Conservation (phyloP, 805 yeast species). For the Lipomyces orientalis region DNA sequence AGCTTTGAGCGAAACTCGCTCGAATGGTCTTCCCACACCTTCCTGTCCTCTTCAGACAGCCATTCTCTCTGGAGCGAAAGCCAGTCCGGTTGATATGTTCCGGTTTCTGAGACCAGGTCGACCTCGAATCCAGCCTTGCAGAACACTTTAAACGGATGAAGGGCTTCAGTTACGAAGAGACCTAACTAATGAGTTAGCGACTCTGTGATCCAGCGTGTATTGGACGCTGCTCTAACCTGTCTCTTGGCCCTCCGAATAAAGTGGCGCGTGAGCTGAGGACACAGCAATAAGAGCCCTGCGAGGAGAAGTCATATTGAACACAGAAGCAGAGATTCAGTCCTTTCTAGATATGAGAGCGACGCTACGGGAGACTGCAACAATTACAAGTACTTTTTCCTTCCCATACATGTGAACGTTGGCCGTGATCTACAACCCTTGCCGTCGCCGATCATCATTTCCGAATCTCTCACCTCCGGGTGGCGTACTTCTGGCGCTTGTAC, state of each 20-base stretch:
- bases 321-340: too few species aligned
- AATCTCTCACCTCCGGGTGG: too few species aligned
- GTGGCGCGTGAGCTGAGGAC: constrained; percentile 40
- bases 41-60: constrained; percentile 13
- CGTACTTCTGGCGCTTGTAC: too few species aligned
- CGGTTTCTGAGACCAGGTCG: constrained; percentile 59
- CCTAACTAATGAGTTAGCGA: constrained; percentile 39
- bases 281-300: constrained; percentile 13
- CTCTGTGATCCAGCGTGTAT: background rate
- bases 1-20: background rate
- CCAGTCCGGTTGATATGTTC: constrained; percentile 61
- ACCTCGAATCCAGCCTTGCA: constrained; percentile 57
- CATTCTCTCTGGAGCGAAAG: constrained; percentile 13
- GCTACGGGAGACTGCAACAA: too few species aligned
- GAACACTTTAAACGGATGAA: constrained; percentile 62
- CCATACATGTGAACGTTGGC: too few species aligned
- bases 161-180: constrained; percentile 61
- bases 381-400: too few species aligned
- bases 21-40: constrained; percentile 8
- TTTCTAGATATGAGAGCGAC: too few species aligned
- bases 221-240: constrained; percentile 48
- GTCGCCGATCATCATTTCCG: too few species aligned
- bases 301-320: background rate
- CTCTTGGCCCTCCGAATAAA: constrained; percentile 62
- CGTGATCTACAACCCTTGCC: too few species aligned